Evolutionary conservation across 2,329 filamentous ascomycete species (phyloP), one percentile per base, ranked within the genome.

Genomic region (Penicillium sp.): DNA sequence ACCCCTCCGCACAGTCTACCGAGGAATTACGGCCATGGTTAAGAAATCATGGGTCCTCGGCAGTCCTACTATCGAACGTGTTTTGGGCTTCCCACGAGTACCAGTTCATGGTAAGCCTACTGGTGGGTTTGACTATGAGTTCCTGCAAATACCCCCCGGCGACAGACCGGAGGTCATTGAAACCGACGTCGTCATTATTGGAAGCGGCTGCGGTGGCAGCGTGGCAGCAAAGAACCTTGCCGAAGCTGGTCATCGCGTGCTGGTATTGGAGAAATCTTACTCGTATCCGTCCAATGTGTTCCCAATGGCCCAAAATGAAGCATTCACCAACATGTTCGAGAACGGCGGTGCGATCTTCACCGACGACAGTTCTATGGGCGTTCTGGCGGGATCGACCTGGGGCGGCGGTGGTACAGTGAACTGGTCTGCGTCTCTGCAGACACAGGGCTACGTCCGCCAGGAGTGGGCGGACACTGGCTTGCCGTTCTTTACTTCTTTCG

Each of bases 381-480:
- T 93, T 11, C 70, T 90, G 2, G 84, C 88, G 0, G 92, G 90
- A 1, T 83, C 85, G 52, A 84, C 84, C 31, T 96, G 89, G 85
- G 92, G 92, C 29, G 92, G 92, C 40, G 92, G 92, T 52, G 92
- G 92, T 5, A 91, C 90, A 0, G 75, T 96, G 64, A 97, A 97
- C 73, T 97, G 92, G 92, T 89, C 79, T 22, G 84, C 84, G 5
- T 81, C 80, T 4, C 68, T 87, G 14, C 83, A 87, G 62, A 89
- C 90, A 0, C 90, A 93, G 67, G 85, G 83, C 24, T 89, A 81
- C 60, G 90, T 96, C 1, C 84, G 92, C 3, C 79, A 85, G 61
- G 91, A 96, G 73, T 97, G 93, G 92, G 87, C 90, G 0, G 78
- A 83, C 16, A 47, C 75, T 14, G 86, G 86, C 0, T 77, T 97